These are phyloP conservation scores for Penicillium tannophilum DNA, from an alignment of 495 filamentous ascomycete genomes.

Conservation along the genomic window DNA sequence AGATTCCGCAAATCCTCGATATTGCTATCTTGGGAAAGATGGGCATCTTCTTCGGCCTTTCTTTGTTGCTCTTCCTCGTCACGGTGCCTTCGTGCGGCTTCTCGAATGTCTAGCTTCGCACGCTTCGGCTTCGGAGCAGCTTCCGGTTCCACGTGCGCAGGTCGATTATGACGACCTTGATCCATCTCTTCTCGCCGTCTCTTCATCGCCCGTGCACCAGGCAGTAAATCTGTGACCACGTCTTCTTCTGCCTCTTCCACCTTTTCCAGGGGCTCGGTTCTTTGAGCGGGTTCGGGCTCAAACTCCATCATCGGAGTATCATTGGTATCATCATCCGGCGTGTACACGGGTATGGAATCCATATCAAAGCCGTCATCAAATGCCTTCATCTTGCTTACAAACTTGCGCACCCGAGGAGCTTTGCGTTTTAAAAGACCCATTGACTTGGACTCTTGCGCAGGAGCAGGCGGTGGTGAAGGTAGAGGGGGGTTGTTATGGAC, in stretches of 20 bases:
- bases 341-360: constrained; percentile 42
- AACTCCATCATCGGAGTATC: constrained; percentile 30
- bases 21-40: constrained; percentile 59
- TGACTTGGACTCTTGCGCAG: constrained; percentile 17
- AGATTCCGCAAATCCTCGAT: constrained; percentile 72
- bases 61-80: constrained; percentile 55
- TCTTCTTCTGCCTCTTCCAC: constrained; percentile 52
- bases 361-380: constrained; percentile 66
- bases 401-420: constrained; percentile 37
- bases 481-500: background rate
- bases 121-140: constrained; percentile 40
- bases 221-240: constrained; percentile 65
- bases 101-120: constrained; percentile 68
- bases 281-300: constrained; percentile 23
- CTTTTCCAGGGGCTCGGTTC: constrained; percentile 11
- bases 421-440: constrained; percentile 19
- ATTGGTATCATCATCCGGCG: constrained; percentile 22
- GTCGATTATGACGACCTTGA: constrained; percentile 10
- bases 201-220: constrained; percentile 73
- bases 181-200: constrained; percentile 50
- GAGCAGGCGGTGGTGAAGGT: constrained; percentile 11
- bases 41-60: constrained; percentile 45
- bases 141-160: constrained; percentile 22
- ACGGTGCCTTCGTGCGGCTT: constrained; percentile 65
- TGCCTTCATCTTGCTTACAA: constrained; percentile 69